Evolutionary conservation across 83 land plant genomes (phyloP), one percentile per base, ranked within the genome.

Genomic region (Diphasiastrum complanatum): DNA sequence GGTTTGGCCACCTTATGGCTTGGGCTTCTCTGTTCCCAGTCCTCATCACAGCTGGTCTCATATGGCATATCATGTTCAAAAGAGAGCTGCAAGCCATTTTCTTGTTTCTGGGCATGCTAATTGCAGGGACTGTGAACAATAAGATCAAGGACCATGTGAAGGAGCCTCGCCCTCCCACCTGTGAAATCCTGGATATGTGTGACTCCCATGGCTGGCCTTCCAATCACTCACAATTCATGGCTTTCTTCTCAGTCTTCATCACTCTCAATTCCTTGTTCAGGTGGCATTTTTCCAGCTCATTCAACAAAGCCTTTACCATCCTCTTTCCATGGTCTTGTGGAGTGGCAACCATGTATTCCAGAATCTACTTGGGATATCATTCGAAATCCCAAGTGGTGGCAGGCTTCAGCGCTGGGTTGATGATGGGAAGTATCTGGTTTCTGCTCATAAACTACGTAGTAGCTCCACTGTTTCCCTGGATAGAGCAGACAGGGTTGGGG

Each of bases 181-280:
- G 98, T 34, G 68, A 63, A 11, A 51, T 71, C 1, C 73, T 92
- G 25, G 98, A 92, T 55, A 73, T 63, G 63, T 92, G 98, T 64
- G 98, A 92, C 37, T 85, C 98, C 24, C 85, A 88, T 34, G 98
- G 98, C n/a, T 92, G 98, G 98, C 98, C 98, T 18, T 92, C 98
- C 18, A 80, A 85, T 49, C 98, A 92, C 66, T 85, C 98, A 0
- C 97, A 89, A 64, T 92, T 70, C 78, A 92, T 92, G 98, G 67
- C 80, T 65, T 89, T 92, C 71, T 88, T 92, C 65, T 77, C 98
- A 29, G 57, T 75, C 18, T 92, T 81, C 47, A 60, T 85, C 35
- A 50, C 81, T n/a, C n/a, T n/a, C n/a, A n/a, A n/a, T n/a, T n/a
- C n/a, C n/a, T n/a, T n/a, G n/a, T n/a, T n/a, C n/a, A n/a, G n/a